A percentile compares a stretch with the other conserved stretches of the same genome.
Conservation (phyloP, 163 green algal species). For the Prototheca cutis region DNA sequence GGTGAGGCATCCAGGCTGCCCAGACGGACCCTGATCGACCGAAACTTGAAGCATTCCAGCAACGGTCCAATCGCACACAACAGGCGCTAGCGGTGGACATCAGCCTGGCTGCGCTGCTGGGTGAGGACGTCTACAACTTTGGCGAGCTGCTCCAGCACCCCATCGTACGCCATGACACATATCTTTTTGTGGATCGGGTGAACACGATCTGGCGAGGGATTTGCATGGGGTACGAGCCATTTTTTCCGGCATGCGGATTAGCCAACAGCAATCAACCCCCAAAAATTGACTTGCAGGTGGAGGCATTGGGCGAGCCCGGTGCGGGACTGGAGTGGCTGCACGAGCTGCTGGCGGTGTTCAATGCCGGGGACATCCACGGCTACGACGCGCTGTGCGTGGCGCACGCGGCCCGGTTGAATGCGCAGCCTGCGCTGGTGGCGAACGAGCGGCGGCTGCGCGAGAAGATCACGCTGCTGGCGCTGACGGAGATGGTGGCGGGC, state of each 20-base stretch:
- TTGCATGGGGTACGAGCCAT: not conserved
- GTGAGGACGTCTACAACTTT: conserved; percentile 95
- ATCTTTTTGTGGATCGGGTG: not conserved
- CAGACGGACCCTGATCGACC: no score
- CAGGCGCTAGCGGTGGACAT: conserved; percentile 86
- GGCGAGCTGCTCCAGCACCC: conserved; percentile 94
- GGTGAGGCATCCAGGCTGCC: no score
- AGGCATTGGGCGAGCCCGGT: conserved; percentile 37
- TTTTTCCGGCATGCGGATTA: not conserved
- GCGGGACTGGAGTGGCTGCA: conserved; percentile 79
- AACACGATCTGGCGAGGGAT: not conserved
- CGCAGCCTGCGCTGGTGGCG: conserved; percentile 71
- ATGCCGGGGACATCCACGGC: conserved; percentile 73
- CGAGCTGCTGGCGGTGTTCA: conserved; percentile 77
- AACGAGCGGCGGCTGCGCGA: conserved; percentile 79
- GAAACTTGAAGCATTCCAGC: no score
- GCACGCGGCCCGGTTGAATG: conserved; percentile 72
- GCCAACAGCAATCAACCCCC: not conserved
- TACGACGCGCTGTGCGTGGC: conserved; percentile 83
- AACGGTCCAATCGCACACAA: not conserved
- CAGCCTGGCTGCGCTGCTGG: conserved; percentile 87
- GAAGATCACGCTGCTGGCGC: conserved; percentile 89
- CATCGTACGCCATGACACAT: conserved; percentile 50
- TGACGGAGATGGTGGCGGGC: conserved; percentile 68
- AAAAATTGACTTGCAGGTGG: conserved; percentile 12